Percentiles rank a stretch among this genome's conserved stretches.
Evolutionary conservation across 495 filamentous ascomycete species (phyloP).

Genomic region (Hypoxylon perforatum): DNA sequence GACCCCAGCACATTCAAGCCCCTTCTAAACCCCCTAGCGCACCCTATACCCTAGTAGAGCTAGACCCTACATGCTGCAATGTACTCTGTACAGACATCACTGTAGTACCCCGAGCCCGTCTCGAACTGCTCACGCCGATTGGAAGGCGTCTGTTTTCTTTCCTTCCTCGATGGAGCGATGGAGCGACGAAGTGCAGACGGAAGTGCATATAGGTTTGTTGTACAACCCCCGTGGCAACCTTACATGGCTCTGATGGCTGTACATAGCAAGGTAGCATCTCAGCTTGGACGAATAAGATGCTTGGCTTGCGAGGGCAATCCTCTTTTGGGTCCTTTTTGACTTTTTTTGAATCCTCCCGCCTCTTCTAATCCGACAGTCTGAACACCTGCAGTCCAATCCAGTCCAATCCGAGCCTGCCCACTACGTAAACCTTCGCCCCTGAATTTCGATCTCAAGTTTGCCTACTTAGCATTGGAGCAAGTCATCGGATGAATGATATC

Average conservation of each 20-base stretch:
- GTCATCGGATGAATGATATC: too few species aligned
- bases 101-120: conserved; percentile 18
- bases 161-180: conserved; percentile 1
- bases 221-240: conserved; percentile 26
- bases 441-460: too few species aligned
- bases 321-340: conserved; percentile 17
- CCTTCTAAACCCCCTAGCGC: too few species aligned
- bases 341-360: conserved; percentile 34
- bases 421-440: not conserved
- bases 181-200: conserved; percentile 5
- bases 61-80: conserved; percentile 23
- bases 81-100: conserved; percentile 22
- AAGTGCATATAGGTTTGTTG: conserved; percentile 35
- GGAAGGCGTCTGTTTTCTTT: conserved; percentile 13
- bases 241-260: too few species aligned
- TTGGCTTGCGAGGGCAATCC: not conserved
- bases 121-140: conserved; percentile 9
- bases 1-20: not conserved
- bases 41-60: too few species aligned
- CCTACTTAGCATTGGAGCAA: too few species aligned
- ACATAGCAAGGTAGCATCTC: not conserved
- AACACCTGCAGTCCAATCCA: too few species aligned
- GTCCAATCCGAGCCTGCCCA: too few species aligned
- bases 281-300: conserved; percentile 16
- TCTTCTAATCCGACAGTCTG: conserved; percentile 15